Base-by-base conservation (phyloP, 805 yeast genomes). In the Suhomyces faveliae region DNA sequence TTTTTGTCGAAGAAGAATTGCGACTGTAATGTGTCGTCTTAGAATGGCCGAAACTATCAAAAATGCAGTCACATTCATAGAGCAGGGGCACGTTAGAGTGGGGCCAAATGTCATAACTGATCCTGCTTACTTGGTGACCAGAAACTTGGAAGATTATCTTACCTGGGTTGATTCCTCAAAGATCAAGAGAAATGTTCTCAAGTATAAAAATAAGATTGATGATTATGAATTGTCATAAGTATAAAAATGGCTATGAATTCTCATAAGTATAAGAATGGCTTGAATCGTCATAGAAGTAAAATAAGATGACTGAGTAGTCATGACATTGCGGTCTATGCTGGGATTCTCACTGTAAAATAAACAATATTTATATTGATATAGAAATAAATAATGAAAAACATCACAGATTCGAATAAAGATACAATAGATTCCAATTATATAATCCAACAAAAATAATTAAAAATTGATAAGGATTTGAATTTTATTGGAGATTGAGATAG, bases 161-260 rank as follows among this genome's bases (percentile, higher is more conserved):
- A 94, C 99, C 3, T 94, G 99, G 99, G 94, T 88, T n/a, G 97
- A 94, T 61, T 79, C 84, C 37, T 85, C 96, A 56, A 95, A 94
- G 84, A 91, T 95, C 68, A 91, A 87, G 76, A 79, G 86, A 60
- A 89, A 89, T 56, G 81, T 92, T 50, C 82, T 91, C 70, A 87
- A 87, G 70, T 94, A 87, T 74, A 86, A 88, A 70, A 91, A 92
- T 57, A 70, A 73, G 63, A 70, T 73, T 52, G 87, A 83, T 61
- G 87, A 82, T 60, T 83, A 73, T 60, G 84, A 81, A 50, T 67
- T 79, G 56, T 68, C 80, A 13, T 42, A 21, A 42, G 5, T 13
- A n/a, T 15, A n/a, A n/a, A n/a, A n/a, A n/a, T n/a, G n/a, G n/a
- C n/a, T n/a, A n/a, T n/a, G n/a, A n/a, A n/a, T n/a, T n/a, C n/a